A percentile compares a stretch with the other conserved stretches of the same genome.
phyloP scores from a whole-genome alignment of 768 basidiomycete genomes.

The Suillus paluster region DNA sequence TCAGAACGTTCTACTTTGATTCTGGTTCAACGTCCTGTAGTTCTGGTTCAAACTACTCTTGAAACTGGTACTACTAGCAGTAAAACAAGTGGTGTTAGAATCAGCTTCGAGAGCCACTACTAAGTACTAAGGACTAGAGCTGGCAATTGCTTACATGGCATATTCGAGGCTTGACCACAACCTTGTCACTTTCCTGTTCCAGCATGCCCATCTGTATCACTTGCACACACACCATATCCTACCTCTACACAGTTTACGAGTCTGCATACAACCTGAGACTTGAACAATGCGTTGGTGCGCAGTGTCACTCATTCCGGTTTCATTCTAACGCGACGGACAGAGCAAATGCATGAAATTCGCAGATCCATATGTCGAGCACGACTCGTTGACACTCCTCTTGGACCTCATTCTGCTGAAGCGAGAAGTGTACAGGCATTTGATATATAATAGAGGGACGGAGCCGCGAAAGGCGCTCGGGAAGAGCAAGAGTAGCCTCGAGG shows the following conservation, averaged over 20 bases:
- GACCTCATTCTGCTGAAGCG: constrained; percentile 84
- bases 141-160: neutral
- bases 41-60: too few species aligned
- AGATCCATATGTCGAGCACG: constrained; percentile 89
- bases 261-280: constrained; percentile 78
- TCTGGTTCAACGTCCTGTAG: too few species aligned
- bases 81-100: too few species aligned
- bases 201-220: constrained; percentile 81
- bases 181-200: constrained; percentile 3
- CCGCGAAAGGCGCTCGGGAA: constrained; percentile 51
- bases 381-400: constrained; percentile 69
- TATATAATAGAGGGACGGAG: constrained; percentile 78
- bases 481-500: neutral
- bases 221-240: constrained; percentile 66
- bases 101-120: too few species aligned
- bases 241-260: constrained; percentile 83
- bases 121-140: neutral
- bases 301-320: constrained; percentile 5
- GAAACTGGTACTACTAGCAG: too few species aligned
- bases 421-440: constrained; percentile 79
- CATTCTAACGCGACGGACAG: constrained; percentile 38
- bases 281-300: constrained; percentile 76
- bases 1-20: too few species aligned
- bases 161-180: neutral
- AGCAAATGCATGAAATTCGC: constrained; percentile 67